These are phyloP conservation scores for Microbotryum intermedium DNA, from an alignment of 1,284 basidiomycete species.

Conservation along the genomic window DNA sequence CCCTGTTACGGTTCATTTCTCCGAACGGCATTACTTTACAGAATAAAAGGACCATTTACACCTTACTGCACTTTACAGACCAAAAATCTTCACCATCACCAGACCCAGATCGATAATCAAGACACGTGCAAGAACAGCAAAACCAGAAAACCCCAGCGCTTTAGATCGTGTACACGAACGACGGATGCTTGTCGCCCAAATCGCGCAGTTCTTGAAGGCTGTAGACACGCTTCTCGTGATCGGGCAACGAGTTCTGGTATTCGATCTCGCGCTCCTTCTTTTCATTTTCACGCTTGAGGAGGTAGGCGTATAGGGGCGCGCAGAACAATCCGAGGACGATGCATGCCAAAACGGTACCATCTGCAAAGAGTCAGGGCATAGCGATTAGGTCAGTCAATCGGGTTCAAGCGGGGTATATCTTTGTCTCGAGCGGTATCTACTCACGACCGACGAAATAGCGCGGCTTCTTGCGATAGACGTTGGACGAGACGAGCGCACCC, in stretches of 20 bases:
- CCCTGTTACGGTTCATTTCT: too few species aligned
- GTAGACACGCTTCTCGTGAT: constrained; percentile 21
- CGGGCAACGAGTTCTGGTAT: constrained; percentile 22
- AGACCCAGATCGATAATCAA: too few species aligned
- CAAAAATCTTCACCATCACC: too few species aligned
- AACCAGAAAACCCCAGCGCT: too few species aligned
- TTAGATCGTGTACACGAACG: constrained; percentile 24
- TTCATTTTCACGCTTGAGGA: constrained; percentile 52
- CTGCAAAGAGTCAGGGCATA: constrained; percentile 37
- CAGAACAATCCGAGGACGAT: constrained; percentile 55
- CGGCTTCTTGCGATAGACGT: constrained; percentile 47
- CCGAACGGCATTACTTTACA: too few species aligned
- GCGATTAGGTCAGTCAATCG: neutral
- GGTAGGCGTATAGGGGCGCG: constrained; percentile 46
- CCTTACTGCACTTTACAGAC: too few species aligned
- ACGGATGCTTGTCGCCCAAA: constrained; percentile 23
- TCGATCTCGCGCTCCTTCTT: constrained; percentile 34
- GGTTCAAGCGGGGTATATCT: constrained; percentile 1
- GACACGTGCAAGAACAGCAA: too few species aligned
- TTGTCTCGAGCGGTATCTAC: constrained; percentile 30
- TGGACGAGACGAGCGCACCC: constrained; percentile 29
- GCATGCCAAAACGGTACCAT: constrained; percentile 59
- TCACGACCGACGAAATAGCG: constrained; percentile 54
- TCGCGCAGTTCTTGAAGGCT: constrained; percentile 30
- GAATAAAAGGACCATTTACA: too few species aligned